phyloP scores from a whole-genome alignment of 1,284 basidiomycete genomes.

The Fomitiporia mediterranea region DNA sequence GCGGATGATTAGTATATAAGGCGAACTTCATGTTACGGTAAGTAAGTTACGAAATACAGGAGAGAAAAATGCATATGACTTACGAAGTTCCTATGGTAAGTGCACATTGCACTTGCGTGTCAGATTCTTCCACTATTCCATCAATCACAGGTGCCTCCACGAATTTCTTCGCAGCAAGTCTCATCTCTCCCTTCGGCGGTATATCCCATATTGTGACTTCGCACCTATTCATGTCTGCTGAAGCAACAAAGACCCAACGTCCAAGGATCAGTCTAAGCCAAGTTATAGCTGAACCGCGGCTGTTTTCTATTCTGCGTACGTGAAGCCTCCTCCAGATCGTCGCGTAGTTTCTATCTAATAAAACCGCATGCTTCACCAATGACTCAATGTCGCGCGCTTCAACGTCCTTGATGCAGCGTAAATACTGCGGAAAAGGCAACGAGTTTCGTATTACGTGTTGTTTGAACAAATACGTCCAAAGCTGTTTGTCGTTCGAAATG shows the following conservation, averaged over 20 bases:
- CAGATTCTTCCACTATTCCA: slow-evolving; percentile 6
- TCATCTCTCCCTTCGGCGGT: background rate
- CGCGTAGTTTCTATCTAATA: background rate
- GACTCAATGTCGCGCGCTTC: background rate
- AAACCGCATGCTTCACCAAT: slow-evolving; percentile 1
- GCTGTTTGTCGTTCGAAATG: background rate
- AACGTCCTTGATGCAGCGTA: background rate
- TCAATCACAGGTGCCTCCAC: slow-evolving; percentile 11
- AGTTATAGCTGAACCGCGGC: background rate
- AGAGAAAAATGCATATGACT: background rate
- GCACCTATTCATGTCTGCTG: background rate
- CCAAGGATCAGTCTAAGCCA: slow-evolving; percentile 10
- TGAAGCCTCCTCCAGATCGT: background rate
- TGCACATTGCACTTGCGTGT: background rate
- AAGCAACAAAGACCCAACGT: slow-evolving; percentile 7
- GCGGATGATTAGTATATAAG: background rate
- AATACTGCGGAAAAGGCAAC: background rate
- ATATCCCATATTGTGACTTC: background rate
- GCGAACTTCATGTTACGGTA: background rate
- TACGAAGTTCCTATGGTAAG: slow-evolving; percentile 8
- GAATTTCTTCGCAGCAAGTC: background rate
- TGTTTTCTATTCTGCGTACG: background rate
- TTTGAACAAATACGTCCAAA: background rate
- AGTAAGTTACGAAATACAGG: background rate
- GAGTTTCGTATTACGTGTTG: background rate